phyloP scores from a whole-genome alignment of 805 yeast species.

The Candida khao-thaluensis region DNA sequence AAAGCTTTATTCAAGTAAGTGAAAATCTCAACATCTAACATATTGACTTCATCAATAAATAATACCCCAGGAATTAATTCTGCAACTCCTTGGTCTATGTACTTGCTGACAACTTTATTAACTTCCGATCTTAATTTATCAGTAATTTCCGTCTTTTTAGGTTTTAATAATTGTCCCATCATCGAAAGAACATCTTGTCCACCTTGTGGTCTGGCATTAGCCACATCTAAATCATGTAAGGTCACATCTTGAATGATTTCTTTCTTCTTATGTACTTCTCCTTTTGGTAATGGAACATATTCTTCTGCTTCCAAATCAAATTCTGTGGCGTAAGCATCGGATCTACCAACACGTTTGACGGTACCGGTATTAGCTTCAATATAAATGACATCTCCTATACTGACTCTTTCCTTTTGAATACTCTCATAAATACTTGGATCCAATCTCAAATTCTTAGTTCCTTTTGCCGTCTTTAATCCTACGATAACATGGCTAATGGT shows the following conservation, averaged over 20 bases:
- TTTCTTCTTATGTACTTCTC: constrained; percentile 97
- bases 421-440: constrained; percentile 93
- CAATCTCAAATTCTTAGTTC: constrained; percentile 82
- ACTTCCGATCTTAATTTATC: constrained; percentile 93
- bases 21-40: constrained; percentile 96
- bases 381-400: constrained; percentile 95
- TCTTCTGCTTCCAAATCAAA: constrained; percentile 98
- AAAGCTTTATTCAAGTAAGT: constrained; percentile 92
- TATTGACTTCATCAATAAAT: constrained; percentile 96
- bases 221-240: constrained; percentile 92
- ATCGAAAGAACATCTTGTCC: constrained; percentile 94
- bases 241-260: constrained; percentile 98
- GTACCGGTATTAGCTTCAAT: constrained; percentile 98
- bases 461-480: constrained; percentile 89
- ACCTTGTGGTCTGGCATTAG: constrained; percentile 94
- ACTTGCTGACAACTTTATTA: constrained; percentile 91
- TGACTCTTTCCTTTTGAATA: constrained; percentile 90
- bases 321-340: constrained; percentile 98
- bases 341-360: constrained; percentile 94
- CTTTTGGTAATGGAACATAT: constrained; percentile 97
- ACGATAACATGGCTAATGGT: constrained; percentile 92
- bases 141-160: constrained; percentile 94
- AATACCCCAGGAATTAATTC: constrained; percentile 97
- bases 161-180: constrained; percentile 97
- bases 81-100: constrained; percentile 97